A percentile compares a stretch with the other conserved stretches of the same genome.
Evolutionary conservation across 352 stramenopile genomes (phyloP).

Genomic region (Elongisporangium undulatum): DNA sequence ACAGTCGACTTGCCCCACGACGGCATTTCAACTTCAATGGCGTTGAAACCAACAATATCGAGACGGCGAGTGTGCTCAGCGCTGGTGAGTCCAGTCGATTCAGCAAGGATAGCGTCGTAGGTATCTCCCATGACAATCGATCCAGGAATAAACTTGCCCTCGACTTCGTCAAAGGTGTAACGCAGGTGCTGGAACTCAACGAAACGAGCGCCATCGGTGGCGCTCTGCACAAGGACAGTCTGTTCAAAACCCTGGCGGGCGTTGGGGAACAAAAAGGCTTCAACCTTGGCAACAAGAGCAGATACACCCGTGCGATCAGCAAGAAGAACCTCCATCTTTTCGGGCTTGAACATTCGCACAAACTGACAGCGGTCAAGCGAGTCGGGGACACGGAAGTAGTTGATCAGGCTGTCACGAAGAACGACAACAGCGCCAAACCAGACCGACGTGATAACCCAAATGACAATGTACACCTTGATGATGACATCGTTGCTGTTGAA

Average conservation of each 20-base stretch:
- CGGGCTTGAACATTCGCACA: slow-evolving; percentile 57
- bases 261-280: slow-evolving; percentile 40
- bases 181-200: slow-evolving; percentile 63
- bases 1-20: slow-evolving; percentile 41
- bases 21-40: slow-evolving; percentile 62
- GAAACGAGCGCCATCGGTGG: slow-evolving; percentile 30
- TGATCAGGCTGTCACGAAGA: slow-evolving; percentile 35
- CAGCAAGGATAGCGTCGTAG: slow-evolving; percentile 39
- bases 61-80: slow-evolving; percentile 30
- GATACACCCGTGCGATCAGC: slow-evolving; percentile 53
- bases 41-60: slow-evolving; percentile 52
- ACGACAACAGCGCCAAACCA: slow-evolving; percentile 49
- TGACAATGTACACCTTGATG: slow-evolving; percentile 58
- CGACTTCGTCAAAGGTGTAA: slow-evolving; percentile 47
- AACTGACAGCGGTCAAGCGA: slow-evolving; percentile 36
- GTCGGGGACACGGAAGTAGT: slow-evolving; percentile 56
- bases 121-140: slow-evolving; percentile 40
- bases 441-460: slow-evolving; percentile 47
- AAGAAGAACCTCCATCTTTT: slow-evolving; percentile 52
- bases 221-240: slow-evolving; percentile 38
- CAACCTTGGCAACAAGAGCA: slow-evolving; percentile 42
- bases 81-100: slow-evolving; percentile 39
- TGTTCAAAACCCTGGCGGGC: slow-evolving; percentile 38
- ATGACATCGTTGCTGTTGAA: slow-evolving; percentile 47
- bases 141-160: slow-evolving; percentile 42